phyloP scores from a whole-genome alignment of 306 rosid genomes.

The Crotalaria pallida region DNA sequence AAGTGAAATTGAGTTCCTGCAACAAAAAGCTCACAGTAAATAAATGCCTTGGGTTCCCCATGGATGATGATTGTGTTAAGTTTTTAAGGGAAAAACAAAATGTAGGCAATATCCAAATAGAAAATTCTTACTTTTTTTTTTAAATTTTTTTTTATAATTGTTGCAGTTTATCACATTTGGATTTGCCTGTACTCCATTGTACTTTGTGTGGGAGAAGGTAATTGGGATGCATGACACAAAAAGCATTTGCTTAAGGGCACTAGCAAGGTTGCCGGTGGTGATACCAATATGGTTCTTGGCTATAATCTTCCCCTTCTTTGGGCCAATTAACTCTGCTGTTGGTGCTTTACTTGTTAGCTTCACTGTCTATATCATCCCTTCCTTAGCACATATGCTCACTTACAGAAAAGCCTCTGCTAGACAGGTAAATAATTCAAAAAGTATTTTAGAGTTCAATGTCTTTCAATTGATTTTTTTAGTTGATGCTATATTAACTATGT shows the following conservation, averaged over 20 bases:
- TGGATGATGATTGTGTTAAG: not conserved
- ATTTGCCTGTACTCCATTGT: slow-evolving; percentile 92
- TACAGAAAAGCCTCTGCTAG: slow-evolving; percentile 76
- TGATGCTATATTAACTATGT: too few species aligned
- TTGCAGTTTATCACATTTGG: slow-evolving; percentile 96
- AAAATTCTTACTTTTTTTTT: not conserved
- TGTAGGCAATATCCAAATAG: not conserved
- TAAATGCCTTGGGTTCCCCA: not conserved
- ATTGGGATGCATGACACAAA: slow-evolving; percentile 94
- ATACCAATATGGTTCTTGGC: slow-evolving; percentile 96
- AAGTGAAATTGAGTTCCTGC: not conserved
- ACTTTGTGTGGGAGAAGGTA: slow-evolving; percentile 99
- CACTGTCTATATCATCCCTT: slow-evolving; percentile 91
- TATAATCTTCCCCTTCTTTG: slow-evolving; percentile 92
- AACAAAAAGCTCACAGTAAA: not conserved
- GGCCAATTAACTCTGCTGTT: slow-evolving; percentile 90
- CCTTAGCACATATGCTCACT: slow-evolving; percentile 86
- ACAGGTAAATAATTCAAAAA: slow-evolving; percentile 47
- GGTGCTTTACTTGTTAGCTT: slow-evolving; percentile 96
- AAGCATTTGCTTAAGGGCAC: slow-evolving; percentile 78
- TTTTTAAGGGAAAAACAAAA: not conserved
- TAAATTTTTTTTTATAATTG: not conserved
- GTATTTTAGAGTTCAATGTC: not conserved
- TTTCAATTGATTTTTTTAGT: not conserved
- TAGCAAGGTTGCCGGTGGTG: slow-evolving; percentile 90